Percentiles rank a stretch among this genome's conserved stretches.
Conservation (phyloP, 2,329 filamentous ascomycete species). For the Akanthomyces uredinophilus region DNA sequence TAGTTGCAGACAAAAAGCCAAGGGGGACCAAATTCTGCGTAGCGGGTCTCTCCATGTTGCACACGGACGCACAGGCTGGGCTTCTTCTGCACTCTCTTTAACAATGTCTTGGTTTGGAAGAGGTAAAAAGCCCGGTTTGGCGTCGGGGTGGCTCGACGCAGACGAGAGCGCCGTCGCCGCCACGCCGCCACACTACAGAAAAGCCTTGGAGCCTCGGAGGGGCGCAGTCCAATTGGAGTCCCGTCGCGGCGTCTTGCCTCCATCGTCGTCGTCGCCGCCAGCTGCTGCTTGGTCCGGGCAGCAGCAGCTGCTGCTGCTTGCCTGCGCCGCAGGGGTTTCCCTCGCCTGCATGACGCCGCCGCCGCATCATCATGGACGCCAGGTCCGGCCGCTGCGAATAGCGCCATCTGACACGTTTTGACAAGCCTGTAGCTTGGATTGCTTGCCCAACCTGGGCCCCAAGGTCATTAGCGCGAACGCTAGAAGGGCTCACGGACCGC, state of each 20-base stretch:
- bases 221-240: too few relatives aligned
- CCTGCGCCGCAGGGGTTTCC: neutral
- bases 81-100: neutral
- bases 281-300: too few relatives aligned
- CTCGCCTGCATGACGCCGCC: neutral
- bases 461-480: conserved; percentile 1
- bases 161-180: too few relatives aligned
- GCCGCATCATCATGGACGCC: conserved; percentile 1
- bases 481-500: conserved; percentile 11
- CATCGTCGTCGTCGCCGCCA: neutral
- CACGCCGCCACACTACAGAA: neutral
- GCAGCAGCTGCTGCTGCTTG: neutral
- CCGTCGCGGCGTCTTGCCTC: too few relatives aligned
- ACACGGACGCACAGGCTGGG: neutral
- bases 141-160: neutral
- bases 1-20: neutral
- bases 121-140: neutral
- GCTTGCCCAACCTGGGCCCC: too few relatives aligned
- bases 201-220: neutral
- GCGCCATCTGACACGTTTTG: conserved; percentile 14
- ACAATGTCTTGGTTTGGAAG: neutral
- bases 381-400: conserved; percentile 1
- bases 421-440: neutral
- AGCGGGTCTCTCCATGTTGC: neutral
- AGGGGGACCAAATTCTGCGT: neutral